Evolutionary conservation across 2,329 filamentous ascomycete species (phyloP).

Genomic region (Falciphora oryzae): DNA sequence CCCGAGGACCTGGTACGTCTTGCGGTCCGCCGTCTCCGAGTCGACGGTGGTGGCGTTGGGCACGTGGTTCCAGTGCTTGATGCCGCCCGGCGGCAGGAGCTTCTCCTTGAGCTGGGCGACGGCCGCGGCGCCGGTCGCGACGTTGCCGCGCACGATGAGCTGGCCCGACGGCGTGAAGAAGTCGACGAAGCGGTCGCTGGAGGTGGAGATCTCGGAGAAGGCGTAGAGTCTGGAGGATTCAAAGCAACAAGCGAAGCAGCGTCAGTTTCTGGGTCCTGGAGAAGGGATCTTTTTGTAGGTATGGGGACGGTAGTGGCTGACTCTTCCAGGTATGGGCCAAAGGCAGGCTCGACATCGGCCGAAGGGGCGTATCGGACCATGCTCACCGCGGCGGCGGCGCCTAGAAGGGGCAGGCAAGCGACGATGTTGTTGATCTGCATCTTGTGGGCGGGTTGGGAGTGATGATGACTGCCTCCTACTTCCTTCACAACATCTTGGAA

Average conservation of each 20-base stretch:
- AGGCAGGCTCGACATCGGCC: not conserved
- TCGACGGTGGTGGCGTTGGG: conserved; percentile 7
- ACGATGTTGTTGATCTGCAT: conserved; percentile 1
- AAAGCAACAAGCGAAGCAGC: no score
- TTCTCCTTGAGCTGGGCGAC: conserved; percentile 7
- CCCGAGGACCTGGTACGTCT: conserved; percentile 6
- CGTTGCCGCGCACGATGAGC: conserved; percentile 2
- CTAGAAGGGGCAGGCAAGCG: not conserved
- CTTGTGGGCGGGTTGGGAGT: not conserved
- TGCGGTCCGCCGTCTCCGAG: conserved; percentile 1
- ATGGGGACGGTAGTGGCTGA: no score
- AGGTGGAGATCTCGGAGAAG: conserved; percentile 1
- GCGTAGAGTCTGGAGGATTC: not conserved
- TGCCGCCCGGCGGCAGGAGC: not conserved
- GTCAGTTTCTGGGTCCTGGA: no score
- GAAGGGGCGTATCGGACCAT: not conserved
- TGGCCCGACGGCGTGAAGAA: conserved; percentile 1
- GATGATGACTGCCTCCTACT: not conserved
- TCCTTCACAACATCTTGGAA: not conserved
- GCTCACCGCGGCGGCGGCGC: not conserved
- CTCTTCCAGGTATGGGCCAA: not conserved
- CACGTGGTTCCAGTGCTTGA: conserved; percentile 8
- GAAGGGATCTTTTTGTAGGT: no score
- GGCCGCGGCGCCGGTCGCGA: not conserved
- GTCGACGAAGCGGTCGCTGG: conserved; percentile 3